A percentile compares a stretch with the other conserved stretches of the same genome.
These are phyloP conservation scores for Scheffersomyces lignosus DNA, from an alignment of 805 yeast genomes.

Conservation along the genomic window DNA sequence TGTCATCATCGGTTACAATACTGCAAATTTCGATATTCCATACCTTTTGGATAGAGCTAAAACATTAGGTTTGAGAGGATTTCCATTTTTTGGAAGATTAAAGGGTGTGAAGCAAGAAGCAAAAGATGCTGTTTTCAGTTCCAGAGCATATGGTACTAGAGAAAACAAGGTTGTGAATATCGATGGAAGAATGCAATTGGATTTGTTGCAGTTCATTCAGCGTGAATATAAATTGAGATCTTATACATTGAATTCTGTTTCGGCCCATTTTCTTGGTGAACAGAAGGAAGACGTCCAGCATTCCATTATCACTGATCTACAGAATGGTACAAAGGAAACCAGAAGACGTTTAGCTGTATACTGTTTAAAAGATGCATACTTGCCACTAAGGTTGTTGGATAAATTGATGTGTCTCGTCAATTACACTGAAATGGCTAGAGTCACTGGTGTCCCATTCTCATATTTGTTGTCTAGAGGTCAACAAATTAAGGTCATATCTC, in stretches of 20 bases:
- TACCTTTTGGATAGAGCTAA: slow-evolving; percentile 85
- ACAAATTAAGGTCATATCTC: slow-evolving; percentile 96
- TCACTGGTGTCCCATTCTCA: slow-evolving; percentile 97
- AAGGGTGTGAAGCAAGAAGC: slow-evolving; percentile 67
- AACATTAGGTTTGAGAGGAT: slow-evolving; percentile 61
- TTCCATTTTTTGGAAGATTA: slow-evolving; percentile 88
- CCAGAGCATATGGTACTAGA: slow-evolving; percentile 95
- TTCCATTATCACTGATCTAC: slow-evolving; percentile 91
- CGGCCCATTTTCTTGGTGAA: slow-evolving; percentile 89
- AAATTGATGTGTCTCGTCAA: slow-evolving; percentile 95
- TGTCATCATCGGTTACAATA: slow-evolving; percentile 94
- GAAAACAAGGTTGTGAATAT: slow-evolving; percentile 89
- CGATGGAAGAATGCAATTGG: slow-evolving; percentile 95
- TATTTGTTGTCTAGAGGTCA: slow-evolving; percentile 89
- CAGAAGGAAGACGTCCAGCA: slow-evolving; percentile 99
- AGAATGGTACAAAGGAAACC: slow-evolving; percentile 88
- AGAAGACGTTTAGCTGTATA: slow-evolving; percentile 95
- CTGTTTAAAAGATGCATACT: slow-evolving; percentile 93
- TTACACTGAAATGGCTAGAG: slow-evolving; percentile 99
- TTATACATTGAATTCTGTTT: slow-evolving; percentile 91
- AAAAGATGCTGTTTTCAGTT: slow-evolving; percentile 80
- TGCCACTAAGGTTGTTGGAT: slow-evolving; percentile 84
- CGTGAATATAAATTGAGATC: slow-evolving; percentile 94
- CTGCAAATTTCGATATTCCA: slow-evolving; percentile 93
- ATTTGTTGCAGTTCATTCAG: slow-evolving; percentile 86